Percentiles rank a stretch among this genome's conserved stretches.
These are phyloP conservation scores for Eryngium alpinum DNA, from an alignment of 140 eudicot species.

Conservation along the genomic window DNA sequence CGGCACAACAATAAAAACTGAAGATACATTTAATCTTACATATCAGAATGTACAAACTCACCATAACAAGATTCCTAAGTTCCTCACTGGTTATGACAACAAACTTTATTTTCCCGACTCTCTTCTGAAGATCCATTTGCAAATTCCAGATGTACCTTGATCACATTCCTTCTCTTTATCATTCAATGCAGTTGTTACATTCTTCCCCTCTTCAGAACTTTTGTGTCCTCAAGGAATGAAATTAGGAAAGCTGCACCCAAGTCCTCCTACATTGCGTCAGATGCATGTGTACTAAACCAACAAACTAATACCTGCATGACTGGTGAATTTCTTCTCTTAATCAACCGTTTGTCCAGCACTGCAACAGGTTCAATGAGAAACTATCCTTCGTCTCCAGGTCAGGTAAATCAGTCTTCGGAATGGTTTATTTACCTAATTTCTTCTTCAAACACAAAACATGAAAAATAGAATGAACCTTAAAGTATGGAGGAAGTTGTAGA, in stretches of 20 bases:
- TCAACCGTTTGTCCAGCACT: not conserved
- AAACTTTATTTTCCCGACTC: no score
- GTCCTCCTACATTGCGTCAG: not conserved
- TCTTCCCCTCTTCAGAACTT: no score
- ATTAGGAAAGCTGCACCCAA: no score
- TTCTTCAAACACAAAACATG: not conserved
- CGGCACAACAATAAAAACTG: not conserved
- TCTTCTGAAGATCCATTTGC: no score
- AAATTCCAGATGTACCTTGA: no score
- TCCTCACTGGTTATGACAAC: no score
- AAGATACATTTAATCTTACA: not conserved
- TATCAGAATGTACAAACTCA: conserved; percentile 11
- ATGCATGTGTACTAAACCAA: not conserved
- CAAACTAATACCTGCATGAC: not conserved
- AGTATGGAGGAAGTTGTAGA: not conserved
- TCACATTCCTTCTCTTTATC: no score
- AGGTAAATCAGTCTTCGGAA: not conserved
- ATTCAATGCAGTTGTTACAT: no score
- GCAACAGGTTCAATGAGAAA: not conserved
- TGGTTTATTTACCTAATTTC: not conserved
- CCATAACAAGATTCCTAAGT: conserved; percentile 99
- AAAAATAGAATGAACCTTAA: not conserved
- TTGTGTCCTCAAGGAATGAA: no score
- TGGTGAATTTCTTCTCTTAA: not conserved
- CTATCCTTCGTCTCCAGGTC: not conserved